Evolutionary conservation across 768 basidiomycete species (phyloP).

Genomic region (Rhodotorula graminis): DNA sequence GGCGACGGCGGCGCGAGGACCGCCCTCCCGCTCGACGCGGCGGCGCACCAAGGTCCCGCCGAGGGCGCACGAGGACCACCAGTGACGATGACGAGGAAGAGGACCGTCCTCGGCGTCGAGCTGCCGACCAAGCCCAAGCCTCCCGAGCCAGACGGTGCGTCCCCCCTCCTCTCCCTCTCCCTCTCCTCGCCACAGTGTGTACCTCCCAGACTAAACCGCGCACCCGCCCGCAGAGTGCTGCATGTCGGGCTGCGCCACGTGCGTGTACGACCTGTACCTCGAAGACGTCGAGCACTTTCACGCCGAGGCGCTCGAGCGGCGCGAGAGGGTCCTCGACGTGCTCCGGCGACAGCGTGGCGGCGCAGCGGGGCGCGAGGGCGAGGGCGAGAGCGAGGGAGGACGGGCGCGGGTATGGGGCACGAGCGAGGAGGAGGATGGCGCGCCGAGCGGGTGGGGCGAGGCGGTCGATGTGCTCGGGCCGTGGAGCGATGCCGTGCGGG

Average conservation of each 20-base stretch:
- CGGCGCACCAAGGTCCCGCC: too few species aligned
- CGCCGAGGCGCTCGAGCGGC: not conserved
- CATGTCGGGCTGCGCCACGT: constrained; percentile 33
- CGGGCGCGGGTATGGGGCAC: not conserved
- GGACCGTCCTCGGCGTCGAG: constrained; percentile 6
- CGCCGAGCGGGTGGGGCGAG: too few species aligned
- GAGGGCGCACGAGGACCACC: too few species aligned
- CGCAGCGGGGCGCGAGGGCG: not conserved
- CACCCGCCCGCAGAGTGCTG: constrained; percentile 21
- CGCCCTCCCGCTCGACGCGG: too few species aligned
- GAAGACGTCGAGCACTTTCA: constrained; percentile 23
- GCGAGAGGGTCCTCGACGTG: not conserved
- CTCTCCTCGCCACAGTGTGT: too few species aligned
- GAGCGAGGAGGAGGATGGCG: too few species aligned
- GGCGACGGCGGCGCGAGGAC: too few species aligned
- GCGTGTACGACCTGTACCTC: constrained; percentile 32
- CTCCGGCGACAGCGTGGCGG: not conserved
- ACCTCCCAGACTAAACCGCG: too few species aligned
- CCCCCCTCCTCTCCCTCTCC: not conserved
- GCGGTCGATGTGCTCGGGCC: not conserved
- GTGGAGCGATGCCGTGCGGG: not conserved
- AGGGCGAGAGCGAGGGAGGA: too few species aligned
- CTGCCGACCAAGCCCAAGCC: constrained; percentile 6
- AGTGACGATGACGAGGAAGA: too few species aligned
- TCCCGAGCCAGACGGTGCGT: constrained; percentile 22